Conservation (phyloP, 1,139 yeast genomes). For the Kodamaea plutei region DNA sequence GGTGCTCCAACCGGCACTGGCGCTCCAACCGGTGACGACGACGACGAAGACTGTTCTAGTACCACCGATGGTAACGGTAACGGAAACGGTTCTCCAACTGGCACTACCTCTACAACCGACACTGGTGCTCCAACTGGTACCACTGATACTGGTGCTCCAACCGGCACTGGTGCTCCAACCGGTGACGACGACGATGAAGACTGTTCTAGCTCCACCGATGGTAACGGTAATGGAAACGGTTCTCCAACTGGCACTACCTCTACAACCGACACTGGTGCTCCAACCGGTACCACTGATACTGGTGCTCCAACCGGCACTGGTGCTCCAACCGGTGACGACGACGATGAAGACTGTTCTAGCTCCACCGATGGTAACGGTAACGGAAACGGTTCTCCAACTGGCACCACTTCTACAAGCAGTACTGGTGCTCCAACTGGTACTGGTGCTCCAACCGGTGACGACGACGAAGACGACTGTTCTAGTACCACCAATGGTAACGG, state of each 20-base stretch:
- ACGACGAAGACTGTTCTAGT: slow-evolving; percentile 4
- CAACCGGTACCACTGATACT: neutral
- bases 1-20: neutral
- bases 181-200: slow-evolving; percentile 3
- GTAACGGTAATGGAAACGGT: slow-evolving; percentile 1
- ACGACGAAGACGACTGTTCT: slow-evolving; percentile 5
- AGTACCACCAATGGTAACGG: neutral
- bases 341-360: too few species aligned
- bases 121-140: neutral
- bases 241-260: neutral
- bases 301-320: too few species aligned
- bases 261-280: neutral
- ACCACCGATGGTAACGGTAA: neutral
- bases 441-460: neutral
- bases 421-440: neutral
- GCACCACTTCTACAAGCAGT: neutral
- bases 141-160: neutral
- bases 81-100: neutral
- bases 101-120: neutral
- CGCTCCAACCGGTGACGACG: slow-evolving; percentile 1
- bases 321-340: too few species aligned
- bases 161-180: slow-evolving; percentile 1
- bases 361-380: neutral
- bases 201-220: neutral
- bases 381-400: neutral